Base-by-base conservation (phyloP, 805 yeast species). In the Blastobotrys parvus region DNA sequence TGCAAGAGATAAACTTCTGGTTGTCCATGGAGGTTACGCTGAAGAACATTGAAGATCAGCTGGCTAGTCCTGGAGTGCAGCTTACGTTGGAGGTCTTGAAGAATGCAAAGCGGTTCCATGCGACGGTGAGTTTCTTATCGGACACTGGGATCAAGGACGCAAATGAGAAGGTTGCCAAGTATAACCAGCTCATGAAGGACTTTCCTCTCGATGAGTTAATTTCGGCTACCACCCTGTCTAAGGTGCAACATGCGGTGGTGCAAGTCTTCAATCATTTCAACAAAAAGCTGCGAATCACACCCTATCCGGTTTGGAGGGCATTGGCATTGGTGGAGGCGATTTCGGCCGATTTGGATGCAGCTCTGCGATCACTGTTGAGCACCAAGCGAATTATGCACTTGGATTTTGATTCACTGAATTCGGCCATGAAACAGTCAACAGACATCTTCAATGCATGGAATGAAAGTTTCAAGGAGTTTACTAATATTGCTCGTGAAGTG, bases 1-100 rank as follows among this genome's bases (percentile, higher is more conserved):
- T 77, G 0, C 87, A 82, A 33, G 97, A 89, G 54, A 68, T 82
- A 2, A 75, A 71, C 38, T 88, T 83, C 51, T 89, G 97, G 97
- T 63, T 67, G 6, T 74, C 86, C 0, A 68, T 84, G 66, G 90
- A 84, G 52, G 55, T 61, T 1, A 79, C 85, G 0, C 64, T 89
- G 35, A 45, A 52, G 2, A 64, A 77, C 1, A 68, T 84, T 0
- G 73, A 75, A 42, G 65, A 67, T 1, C 95, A 87, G 55, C 60
- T 84, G 1, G 59, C 68, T 2, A 65, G 75, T 1, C 68, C 70
- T 0, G 79, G 75, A 29, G 74, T 86, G 1, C 63, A 61, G 17
- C 58, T 73, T 6, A 77, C 92, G 0, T 60, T 87, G 11, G 75
- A 73, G 1, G 64, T 83, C 0, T 65, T 89, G 43, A 74, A 75